phyloP scores from a whole-genome alignment of 2,329 filamentous ascomycete genomes.

The Botrytis porri region DNA sequence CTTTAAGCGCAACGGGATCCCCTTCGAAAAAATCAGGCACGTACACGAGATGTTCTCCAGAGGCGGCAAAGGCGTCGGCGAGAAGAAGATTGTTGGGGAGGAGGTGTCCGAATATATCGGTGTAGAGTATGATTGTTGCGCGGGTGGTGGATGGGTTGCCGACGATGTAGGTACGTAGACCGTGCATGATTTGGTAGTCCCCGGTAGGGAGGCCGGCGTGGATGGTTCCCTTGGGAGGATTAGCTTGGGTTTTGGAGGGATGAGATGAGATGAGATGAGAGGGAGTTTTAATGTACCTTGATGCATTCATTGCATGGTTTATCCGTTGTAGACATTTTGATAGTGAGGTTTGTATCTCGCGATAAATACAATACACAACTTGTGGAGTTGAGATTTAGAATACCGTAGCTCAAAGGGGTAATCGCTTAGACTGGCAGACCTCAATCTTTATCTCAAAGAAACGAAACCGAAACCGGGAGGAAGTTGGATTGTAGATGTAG shows the following conservation, averaged over 20 bases:
- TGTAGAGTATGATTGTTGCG: conserved; percentile 37
- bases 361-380: not conserved
- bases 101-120: conserved; percentile 36
- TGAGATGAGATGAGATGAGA: no score
- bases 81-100: conserved; percentile 39
- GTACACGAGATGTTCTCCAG: conserved; percentile 37
- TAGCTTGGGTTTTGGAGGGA: conserved; percentile 20
- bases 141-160: conserved; percentile 36
- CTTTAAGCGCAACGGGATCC: conserved; percentile 36
- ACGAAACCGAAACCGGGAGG: no score
- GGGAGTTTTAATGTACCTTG: not conserved
- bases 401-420: not conserved
- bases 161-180: conserved; percentile 42
- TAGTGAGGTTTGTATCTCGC: not conserved
- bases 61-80: conserved; percentile 37
- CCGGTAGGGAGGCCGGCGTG: conserved; percentile 41
- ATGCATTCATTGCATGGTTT: not conserved
- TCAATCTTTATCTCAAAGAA: not conserved
- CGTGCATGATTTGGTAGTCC: conserved; percentile 40
- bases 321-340: not conserved
- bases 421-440: not conserved
- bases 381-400: not conserved
- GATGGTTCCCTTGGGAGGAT: conserved; percentile 41
- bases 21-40: conserved; percentile 39
- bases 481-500: not conserved